Evolutionary conservation across 139 green algal species (phyloP).

Genomic region (Chlamydomonas urium): DNA sequence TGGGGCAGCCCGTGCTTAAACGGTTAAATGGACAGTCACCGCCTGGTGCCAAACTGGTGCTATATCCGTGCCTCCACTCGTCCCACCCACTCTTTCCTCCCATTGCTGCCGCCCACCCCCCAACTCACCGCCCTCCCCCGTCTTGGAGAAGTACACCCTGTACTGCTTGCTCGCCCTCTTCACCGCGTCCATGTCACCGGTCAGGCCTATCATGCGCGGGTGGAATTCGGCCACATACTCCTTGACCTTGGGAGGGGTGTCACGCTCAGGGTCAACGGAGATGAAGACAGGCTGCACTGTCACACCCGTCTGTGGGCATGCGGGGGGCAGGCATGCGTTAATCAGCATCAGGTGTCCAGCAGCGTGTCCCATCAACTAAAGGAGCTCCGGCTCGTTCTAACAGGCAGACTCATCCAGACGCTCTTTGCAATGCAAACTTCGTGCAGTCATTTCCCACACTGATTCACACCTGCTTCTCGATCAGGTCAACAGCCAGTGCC

Average conservation of each 20-base stretch:
- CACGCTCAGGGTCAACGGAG: constrained; percentile 88
- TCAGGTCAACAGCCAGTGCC: constrained; percentile 55
- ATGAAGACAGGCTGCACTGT: constrained; percentile 90
- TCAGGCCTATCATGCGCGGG: constrained; percentile 90
- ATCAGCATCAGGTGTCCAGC: no score
- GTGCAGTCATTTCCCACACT: no score
- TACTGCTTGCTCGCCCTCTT: constrained; percentile 69
- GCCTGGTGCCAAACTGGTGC: no score
- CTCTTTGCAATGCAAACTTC: no score
- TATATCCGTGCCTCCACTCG: no score
- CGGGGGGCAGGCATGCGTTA: no score
- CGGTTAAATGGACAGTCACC: no score
- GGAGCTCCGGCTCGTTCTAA: no score
- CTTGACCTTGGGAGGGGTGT: constrained; percentile 44
- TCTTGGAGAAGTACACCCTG: constrained; percentile 85
- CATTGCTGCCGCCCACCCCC: constrained; percentile 21
- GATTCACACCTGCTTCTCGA: constrained; percentile 45
- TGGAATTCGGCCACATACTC: constrained; percentile 93
- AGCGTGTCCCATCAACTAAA: no score
- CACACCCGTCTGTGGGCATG: constrained; percentile 15
- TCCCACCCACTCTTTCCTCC: no score
- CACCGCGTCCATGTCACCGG: constrained; percentile 68
- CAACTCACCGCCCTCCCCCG: constrained; percentile 27
- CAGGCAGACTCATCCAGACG: no score
- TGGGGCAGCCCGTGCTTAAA: no score